Evolutionary conservation across 2,329 filamentous ascomycete genomes (phyloP), one percentile per base, ranked within the genome.

Genomic region (Nakataea oryzae): DNA sequence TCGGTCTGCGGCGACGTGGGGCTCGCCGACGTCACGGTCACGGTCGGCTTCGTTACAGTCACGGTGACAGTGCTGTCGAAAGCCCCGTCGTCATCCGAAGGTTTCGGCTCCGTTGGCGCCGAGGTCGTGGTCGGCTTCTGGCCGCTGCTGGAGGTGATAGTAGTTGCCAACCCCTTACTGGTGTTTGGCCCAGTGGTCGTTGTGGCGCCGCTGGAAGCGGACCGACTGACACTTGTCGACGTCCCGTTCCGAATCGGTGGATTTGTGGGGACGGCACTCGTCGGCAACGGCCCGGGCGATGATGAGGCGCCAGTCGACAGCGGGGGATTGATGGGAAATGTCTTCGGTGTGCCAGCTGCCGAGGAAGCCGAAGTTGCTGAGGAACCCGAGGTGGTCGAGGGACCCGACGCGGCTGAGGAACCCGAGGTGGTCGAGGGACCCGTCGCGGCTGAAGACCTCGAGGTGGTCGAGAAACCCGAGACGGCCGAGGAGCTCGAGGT

Each of bases 1-100:
- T 17, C 21, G 54, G 13, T 26, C 2, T 26, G n/a, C n/a, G n/a
- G n/a, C n/a, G n/a, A n/a, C n/a, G n/a, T n/a, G n/a, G n/a, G n/a
- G n/a, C n/a, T n/a, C n/a, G n/a, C n/a, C n/a, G 41, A 9, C 41
- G 41, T 50, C 21, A 8, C 24, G 7, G 41, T 17, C 41, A n/a
- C 57, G 3, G 41, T 5, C 34, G 34, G 24, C 21, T n/a, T 50
- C 6, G 41, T 50, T 8, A 50, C 41, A 7, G 41, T 50, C 57
- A 71, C 68, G 60, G 76, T 76, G 65, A 65, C 64, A 62, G 67
- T 70, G 26, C 73, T 60, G 60, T 74, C 72, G 63, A 73, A 69
- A 64, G 71, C 72, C 64, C 73, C 71, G 62, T 72, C 41, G 5
- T 50, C 41, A 50, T 50, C 41, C 41, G 30, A 30, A 5, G 30